These are phyloP conservation scores for Rhynchospora tenuis DNA, from an alignment of 176 grass and related monocot species.

Conservation along the genomic window DNA sequence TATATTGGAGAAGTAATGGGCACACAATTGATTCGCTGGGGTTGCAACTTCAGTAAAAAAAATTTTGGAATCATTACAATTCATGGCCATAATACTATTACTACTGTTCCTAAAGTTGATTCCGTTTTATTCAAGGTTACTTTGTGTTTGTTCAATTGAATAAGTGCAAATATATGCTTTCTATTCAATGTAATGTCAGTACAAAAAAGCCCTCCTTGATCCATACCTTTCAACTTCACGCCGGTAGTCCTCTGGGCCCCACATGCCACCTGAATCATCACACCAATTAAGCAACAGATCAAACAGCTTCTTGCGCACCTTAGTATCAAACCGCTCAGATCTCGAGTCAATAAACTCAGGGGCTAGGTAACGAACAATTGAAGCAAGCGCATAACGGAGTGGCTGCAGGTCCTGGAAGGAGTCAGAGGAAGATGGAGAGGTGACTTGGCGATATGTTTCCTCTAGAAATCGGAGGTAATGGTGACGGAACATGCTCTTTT, in stretches of 20 bases:
- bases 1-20: neutral
- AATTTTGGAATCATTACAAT: neutral
- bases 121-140: neutral
- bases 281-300: conserved; percentile 85
- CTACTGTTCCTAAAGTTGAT: neutral
- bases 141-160: neutral
- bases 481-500: conserved; percentile 65
- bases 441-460: conserved; percentile 69
- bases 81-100: neutral
- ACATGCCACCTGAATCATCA: conserved; percentile 75
- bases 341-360: conserved; percentile 92
- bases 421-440: conserved; percentile 35
- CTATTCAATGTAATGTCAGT: neutral
- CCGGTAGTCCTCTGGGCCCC: conserved; percentile 78
- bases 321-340: conserved; percentile 77
- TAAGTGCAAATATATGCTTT: neutral
- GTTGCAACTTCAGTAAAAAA: neutral
- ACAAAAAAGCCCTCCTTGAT: conserved; percentile 2
- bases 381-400: conserved; percentile 84
- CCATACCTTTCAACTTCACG: conserved; percentile 94
- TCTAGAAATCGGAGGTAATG: conserved; percentile 89
- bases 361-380: conserved; percentile 76
- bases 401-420: conserved; percentile 83
- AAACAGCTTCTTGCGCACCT: conserved; percentile 75
- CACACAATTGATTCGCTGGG: neutral